These are phyloP conservation scores for Psilocybe cubensis DNA, from an alignment of 768 basidiomycete genomes.

Conservation along the genomic window DNA sequence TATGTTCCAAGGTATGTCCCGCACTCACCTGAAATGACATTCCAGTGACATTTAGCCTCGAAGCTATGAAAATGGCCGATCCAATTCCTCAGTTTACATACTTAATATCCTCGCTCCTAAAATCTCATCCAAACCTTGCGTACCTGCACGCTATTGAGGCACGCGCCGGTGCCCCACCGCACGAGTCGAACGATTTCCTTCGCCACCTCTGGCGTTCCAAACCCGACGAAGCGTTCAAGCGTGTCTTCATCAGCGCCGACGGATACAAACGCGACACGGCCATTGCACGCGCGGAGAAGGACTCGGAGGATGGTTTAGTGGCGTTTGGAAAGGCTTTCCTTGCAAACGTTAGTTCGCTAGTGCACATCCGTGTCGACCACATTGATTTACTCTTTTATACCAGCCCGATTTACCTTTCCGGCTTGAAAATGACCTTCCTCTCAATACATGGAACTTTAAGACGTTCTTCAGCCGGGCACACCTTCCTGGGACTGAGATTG, in stretches of 20 bases:
- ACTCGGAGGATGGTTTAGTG: conserved; percentile 32
- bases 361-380: not conserved
- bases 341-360: conserved; percentile 32
- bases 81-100: conserved; percentile 59
- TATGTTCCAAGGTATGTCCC: conserved; percentile 35
- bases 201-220: conserved; percentile 50
- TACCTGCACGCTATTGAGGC: conserved; percentile 59
- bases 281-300: conserved; percentile 37
- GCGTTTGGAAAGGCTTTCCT: conserved; percentile 34
- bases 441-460: not conserved
- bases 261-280: conserved; percentile 46
- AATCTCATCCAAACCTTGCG: conserved; percentile 44
- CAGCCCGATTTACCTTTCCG: conserved; percentile 49
- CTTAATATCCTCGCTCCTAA: conserved; percentile 44
- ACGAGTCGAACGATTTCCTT: conserved; percentile 46
- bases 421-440: conserved; percentile 29
- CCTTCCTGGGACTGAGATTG: conserved; percentile 7
- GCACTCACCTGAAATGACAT: not conserved
- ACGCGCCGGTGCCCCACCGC: not conserved
- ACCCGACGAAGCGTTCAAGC: not conserved
- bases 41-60: conserved; percentile 13
- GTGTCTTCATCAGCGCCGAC: conserved; percentile 41
- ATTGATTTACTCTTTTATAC: not conserved
- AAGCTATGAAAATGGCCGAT: conserved; percentile 56
- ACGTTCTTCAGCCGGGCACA: not conserved